Evolutionary conservation across 441 rosid species (phyloP).

Genomic region (Gossypium trilobum): DNA sequence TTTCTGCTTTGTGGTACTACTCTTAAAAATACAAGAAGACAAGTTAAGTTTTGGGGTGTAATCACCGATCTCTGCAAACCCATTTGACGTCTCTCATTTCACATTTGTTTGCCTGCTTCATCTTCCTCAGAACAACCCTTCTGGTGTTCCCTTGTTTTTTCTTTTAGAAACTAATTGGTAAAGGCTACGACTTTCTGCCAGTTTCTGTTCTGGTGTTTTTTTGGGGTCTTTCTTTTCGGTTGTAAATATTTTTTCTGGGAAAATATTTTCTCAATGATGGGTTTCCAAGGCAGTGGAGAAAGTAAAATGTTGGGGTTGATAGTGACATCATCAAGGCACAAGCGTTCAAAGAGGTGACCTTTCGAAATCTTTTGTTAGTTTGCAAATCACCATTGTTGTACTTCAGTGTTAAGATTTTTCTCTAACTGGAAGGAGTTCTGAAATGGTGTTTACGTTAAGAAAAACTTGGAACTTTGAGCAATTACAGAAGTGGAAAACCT

Average conservation of each 20-base stretch:
- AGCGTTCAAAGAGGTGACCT: slow-evolving; percentile 12
- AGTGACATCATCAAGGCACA: slow-evolving; percentile 1
- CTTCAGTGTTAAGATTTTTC: slow-evolving; percentile 6
- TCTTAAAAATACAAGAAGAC: slow-evolving; percentile 29
- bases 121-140: slow-evolving; percentile 8
- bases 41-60: slow-evolving; percentile 34
- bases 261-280: slow-evolving; percentile 29
- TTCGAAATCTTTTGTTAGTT: slow-evolving; percentile 16
- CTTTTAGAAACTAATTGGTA: slow-evolving; percentile 6
- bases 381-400: slow-evolving; percentile 2
- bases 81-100: not conserved
- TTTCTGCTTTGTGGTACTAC: slow-evolving; percentile 25
- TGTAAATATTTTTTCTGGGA: not conserved
- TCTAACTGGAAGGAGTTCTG: slow-evolving; percentile 23
- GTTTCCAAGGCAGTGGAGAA: slow-evolving; percentile 38
- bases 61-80: slow-evolving; percentile 2
- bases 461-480: slow-evolving; percentile 22
- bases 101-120: slow-evolving; percentile 9
- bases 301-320: slow-evolving; percentile 22
- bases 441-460: not conserved
- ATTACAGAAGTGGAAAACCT: slow-evolving; percentile 12
- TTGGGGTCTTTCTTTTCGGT: not conserved
- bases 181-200: not conserved
- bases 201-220: not conserved
- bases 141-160: not conserved